Evolutionary conservation across 495 filamentous ascomycete species (phyloP), one percentile per base, ranked within the genome.

Genomic region (Oidiodendron maius): DNA sequence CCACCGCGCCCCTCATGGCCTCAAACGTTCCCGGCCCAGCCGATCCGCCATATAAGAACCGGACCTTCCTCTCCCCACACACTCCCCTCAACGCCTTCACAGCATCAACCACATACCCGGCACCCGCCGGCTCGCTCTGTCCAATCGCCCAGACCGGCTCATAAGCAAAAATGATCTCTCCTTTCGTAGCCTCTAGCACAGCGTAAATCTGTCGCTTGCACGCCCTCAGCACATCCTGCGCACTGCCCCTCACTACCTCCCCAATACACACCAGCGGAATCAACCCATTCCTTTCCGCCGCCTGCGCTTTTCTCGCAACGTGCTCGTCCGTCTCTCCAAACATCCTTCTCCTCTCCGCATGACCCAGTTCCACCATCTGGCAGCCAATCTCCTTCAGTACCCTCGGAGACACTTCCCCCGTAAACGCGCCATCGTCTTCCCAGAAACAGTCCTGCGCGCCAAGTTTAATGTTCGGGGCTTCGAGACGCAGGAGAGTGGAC

Each of bases 141-240:
- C 88, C 88, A 64, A 94, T 94, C 0, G 87, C 88, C 88, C 88
- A 94, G 1, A 91, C 86, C 10, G 88, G 88, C 69, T 95, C 89
- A 61, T 95, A 95, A 3, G 87, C 89, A 32, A 93, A 72, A 12
- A 91, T 80, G 16, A 91, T 75, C n/a, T 89, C 78, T 1, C 74
- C 75, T 9, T 79, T 69, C 2, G 59, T 65, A 0, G 70, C 75
- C 12, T 64, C 64, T 15, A 93, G 57, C 6, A 86, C 78, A 2
- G 76, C 68, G 17, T 69, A 68, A 12, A 93, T 71, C 51, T 91
- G 84, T 15, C 66, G 61, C 24, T 67, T 66, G 48, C 84, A 87
- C 62, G 90, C 86, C 3, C 68, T 48, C 1, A 84, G 72, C 0
- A 87, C 87, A 0, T 71, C 71, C 46, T 75, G 61, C 0, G 72